Conservation (phyloP, 768 basidiomycete species). For the Hypsizygus marmoreus region DNA sequence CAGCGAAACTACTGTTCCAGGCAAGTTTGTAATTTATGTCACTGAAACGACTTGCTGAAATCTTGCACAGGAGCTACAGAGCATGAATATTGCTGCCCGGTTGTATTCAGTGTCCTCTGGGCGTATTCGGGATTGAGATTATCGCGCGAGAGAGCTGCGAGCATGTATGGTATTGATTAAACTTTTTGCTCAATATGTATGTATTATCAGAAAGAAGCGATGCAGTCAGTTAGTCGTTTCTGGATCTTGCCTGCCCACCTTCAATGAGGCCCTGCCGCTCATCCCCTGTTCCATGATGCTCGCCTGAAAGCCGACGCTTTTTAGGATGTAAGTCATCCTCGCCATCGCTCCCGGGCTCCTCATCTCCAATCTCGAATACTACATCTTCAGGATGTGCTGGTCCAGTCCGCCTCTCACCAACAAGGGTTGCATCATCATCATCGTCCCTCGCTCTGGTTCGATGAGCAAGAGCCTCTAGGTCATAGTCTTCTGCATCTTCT, state of each 20-base stretch:
- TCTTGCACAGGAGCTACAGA: conserved; percentile 75
- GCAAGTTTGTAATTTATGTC: conserved; percentile 37
- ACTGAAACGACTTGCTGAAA: not conserved
- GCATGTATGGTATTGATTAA: conserved; percentile 24
- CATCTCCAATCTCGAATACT: conserved; percentile 91
- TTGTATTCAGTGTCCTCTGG: conserved; percentile 86
- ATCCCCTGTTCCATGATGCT: conserved; percentile 47
- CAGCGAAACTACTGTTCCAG: conserved; percentile 96
- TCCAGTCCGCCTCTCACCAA: conserved; percentile 56
- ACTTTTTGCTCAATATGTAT: conserved; percentile 17
- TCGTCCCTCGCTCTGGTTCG: conserved; percentile 56
- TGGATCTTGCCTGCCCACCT: conserved; percentile 32
- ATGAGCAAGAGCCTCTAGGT: conserved; percentile 72
- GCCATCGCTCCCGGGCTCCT: conserved; percentile 65
- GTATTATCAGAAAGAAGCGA: conserved; percentile 19
- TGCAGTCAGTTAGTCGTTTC: conserved; percentile 30
- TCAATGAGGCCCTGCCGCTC: conserved; percentile 72
- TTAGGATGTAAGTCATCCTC: conserved; percentile 56
- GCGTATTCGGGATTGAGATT: conserved; percentile 69
- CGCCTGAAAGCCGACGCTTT: conserved; percentile 53
- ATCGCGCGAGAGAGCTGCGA: conserved; percentile 10
- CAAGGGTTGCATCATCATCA: conserved; percentile 73
- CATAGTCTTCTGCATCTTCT: conserved; percentile 91
- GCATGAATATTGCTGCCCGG: conserved; percentile 92
- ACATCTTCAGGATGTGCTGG: conserved; percentile 65